Evolutionary conservation across 148 eudicot species (phyloP), one percentile per base, ranked within the genome.

Genomic region (Nepenthes mirabilis): DNA sequence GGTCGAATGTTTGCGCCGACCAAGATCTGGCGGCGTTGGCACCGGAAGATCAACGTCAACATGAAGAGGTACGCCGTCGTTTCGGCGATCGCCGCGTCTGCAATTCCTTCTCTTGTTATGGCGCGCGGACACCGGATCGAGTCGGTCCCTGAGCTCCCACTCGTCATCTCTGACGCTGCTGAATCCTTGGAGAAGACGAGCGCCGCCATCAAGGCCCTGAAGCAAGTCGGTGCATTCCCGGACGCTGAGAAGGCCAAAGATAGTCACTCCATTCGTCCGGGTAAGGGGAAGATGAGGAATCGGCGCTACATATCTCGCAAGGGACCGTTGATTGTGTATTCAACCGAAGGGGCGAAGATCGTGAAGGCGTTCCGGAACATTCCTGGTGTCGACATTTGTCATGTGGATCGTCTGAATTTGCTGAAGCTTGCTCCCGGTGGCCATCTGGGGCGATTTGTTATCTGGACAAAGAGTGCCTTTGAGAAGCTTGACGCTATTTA

Each of bases 351-450:
- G 0, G 75, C 90, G 0, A 90, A 90, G 80, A 72, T 90, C 0
- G 83, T 79, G 0, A 86, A 86, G 80, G 90, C 94, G 0, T 90
- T 90, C 57, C 61, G 97, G 56, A 86, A 90, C 70, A 76, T 90
- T 3, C 76, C 94, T 9, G 96, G 90, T 11, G 74, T 89, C 10
- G 96, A 89, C 66, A 55, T 89, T 12, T 77, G 85, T 36, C 82
- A 90, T 47, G 95, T 90, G 0, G 93, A 85, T 11, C 74, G 95
- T 2, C 68, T 90, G 1, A 86, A 86, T 37, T 52, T 90, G 63
- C 63, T 90, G 72, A 90, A 86, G 68, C 78, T 90, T 2, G 97
- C 97, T 2, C 95, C 97, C 6, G 97, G 97, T 14, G 97, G 95
- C 6, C 97, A 90, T 56, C 63, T 90, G 3, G 97, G 97, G 0